phyloP scores from a whole-genome alignment of 2,329 filamentous ascomycete genomes.

The Phialophora tarda region DNA sequence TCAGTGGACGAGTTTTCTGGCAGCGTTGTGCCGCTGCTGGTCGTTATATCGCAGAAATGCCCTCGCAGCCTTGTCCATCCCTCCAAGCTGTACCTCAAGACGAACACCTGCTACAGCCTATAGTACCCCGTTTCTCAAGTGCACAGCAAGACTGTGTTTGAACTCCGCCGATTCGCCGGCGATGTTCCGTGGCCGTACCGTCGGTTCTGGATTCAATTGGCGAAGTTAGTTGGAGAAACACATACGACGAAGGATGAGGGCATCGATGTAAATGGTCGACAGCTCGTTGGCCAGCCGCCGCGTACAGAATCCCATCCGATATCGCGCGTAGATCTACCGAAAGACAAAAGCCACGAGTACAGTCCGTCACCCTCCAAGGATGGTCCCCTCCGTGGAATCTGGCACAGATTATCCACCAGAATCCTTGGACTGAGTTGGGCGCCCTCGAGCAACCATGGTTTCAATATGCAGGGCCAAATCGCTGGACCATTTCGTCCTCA shows the following conservation, averaged over 20 bases:
- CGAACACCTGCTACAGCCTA: not conserved
- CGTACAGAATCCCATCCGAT: not conserved
- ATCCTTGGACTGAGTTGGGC: not conserved
- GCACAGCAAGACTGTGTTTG: not conserved
- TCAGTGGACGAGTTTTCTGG: not conserved
- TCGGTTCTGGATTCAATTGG: not conserved
- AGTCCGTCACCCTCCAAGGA: not conserved
- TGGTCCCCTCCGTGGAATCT: not conserved
- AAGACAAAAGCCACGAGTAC: not conserved
- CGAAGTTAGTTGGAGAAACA: not conserved
- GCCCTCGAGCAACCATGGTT: conserved; percentile 18
- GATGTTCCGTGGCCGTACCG: not conserved
- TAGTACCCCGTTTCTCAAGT: not conserved
- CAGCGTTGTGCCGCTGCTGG: not conserved
- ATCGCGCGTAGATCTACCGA: not conserved
- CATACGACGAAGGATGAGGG: not conserved
- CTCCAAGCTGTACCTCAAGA: not conserved
- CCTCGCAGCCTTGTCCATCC: not conserved
- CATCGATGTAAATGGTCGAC: conserved; percentile 1
- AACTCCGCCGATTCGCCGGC: not conserved
- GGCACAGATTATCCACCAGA: not conserved
- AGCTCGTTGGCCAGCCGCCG: not conserved
- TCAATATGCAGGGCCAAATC: conserved; percentile 48
- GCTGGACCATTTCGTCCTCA: conserved; percentile 67
- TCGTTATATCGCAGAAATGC: not conserved